Evolutionary conservation across 495 filamentous ascomycete species (phyloP), one percentile per base, ranked within the genome.

Genomic region (Staphylotrichum tortipilum): DNA sequence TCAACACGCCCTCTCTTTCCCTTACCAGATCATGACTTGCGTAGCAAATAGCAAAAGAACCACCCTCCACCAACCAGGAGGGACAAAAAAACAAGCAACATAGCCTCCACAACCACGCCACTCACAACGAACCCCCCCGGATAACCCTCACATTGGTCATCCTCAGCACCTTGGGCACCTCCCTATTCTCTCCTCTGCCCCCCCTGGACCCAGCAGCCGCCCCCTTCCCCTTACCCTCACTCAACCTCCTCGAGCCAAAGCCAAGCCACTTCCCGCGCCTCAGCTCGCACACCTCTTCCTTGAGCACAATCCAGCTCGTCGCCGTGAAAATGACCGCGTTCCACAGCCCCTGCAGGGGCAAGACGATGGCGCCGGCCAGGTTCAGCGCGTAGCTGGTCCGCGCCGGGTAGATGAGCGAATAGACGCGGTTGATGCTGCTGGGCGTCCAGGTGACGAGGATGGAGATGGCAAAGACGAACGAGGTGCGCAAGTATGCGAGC

Each of bases 311-410:
- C 72, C 67, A 71, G 24, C 60, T 76, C 2, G 85, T 86, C 5
- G 78, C 78, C 36, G 83, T 71, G 63, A 89, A 94, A 38, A 94
- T 87, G 18, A 89, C 65, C 19, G 81, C 78, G 57, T 92, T 94
- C 84, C 86, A 90, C 46, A 91, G 81, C 10, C 88, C 88, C 60
- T 94, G 88, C 0, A 89, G 65, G 0, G 88, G 88, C n/a, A 94
- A 69, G 0, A 94, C 86, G 28, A 89, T 69, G 2, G 82, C 79
- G 11, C 82, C 80, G 3, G 77, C 74, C 30, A 87, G 76, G 57
- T 88, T 86, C 17, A 94, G 74, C 4, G 66, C 71, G 58, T 84
- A 94, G 52, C 70, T 77, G 28, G 78, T 69, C 3, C 69, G 49
- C 10, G 72, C 56, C 0, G 83, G 82, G 54, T 80, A 64, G 3